Conservation (phyloP, 129 eudicot genomes). For the Arctium minus region DNA sequence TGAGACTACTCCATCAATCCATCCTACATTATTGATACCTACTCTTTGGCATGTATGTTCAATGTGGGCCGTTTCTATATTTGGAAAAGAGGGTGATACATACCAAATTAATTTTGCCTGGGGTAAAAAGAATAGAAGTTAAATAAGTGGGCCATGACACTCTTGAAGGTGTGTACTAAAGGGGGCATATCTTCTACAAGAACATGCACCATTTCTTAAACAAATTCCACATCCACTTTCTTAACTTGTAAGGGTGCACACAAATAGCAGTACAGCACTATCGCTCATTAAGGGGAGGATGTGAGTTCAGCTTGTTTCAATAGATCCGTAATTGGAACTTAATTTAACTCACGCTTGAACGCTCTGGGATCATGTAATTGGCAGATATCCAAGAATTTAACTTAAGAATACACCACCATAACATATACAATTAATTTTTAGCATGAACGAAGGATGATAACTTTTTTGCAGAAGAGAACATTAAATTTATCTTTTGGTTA, state of each 20-base stretch:
- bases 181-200: slow-evolving; percentile 35
- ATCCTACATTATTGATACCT: slow-evolving; percentile 22
- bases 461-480: not conserved
- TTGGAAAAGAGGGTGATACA: slow-evolving; percentile 18
- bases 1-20: slow-evolving; percentile 33
- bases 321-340: not conserved
- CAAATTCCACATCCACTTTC: not conserved
- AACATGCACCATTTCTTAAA: slow-evolving; percentile 26
- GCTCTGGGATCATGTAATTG: not conserved
- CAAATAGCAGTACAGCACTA: not conserved
- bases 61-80: slow-evolving; percentile 34
- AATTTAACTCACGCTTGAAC: not conserved
- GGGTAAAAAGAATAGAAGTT: slow-evolving; percentile 22
- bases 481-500: not conserved
- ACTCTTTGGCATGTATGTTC: slow-evolving; percentile 27
- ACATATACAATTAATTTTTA: not conserved
- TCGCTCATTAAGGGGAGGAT: not conserved
- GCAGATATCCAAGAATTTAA: not conserved
- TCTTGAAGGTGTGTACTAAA: slow-evolving; percentile 33
- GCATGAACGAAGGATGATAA: not conserved
- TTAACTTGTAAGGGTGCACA: no score
- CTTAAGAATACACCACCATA: not conserved
- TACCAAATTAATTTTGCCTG: slow-evolving; percentile 20
- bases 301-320: not conserved
- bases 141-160: slow-evolving; percentile 28